Base-by-base conservation (phyloP, 2,329 filamentous ascomycete genomes). In the Cryoendolithus antarcticus region DNA sequence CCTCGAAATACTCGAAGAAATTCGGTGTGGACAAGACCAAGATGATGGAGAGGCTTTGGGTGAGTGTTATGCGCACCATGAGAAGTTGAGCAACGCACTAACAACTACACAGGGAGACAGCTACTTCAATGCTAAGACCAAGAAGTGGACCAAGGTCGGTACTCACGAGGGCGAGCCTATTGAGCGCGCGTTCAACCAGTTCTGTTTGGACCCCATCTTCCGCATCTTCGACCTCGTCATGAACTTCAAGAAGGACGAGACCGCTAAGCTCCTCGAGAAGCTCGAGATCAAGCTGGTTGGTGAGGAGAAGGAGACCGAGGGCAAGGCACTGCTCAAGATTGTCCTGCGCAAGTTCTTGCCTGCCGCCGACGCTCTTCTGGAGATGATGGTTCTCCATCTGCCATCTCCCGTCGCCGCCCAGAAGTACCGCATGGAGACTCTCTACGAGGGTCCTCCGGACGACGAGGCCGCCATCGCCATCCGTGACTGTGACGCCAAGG, bases 11-110 rank as follows among this genome's bases (percentile, higher is more conserved):
- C 69, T 83, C 89, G 71, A 96, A 96, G 86, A 98, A 98, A 74
- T 98, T 98, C 61, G 91, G 91, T 82, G 91, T 98, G 59, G 89
- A 98, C 80, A 88, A 88, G 70, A 82, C 80, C 74, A 96, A 96
- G 86, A 95, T 98, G 91, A 94, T 96, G 84, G 86, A 95, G 75
- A 86, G 91, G 81, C 86, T 98, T 56, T 98, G 91, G 91, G 80
- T 85, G 70, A 67, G 77, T 60, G 46, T 30, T n/a, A n/a, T 32
- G 9, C 12, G 31, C 9, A 38, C 10, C 27, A 7, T 42, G 8
- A 12, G 6, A 27, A 8, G 7, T 27, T 5, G 19, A 31, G 19
- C 15, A 11, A 40, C 35, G n/a, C 9, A 34, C 49, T 53, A 38
- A 54, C 46, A 42, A n/a, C 6, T 21, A 32, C 15, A 21, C 39